phyloP scores from a whole-genome alignment of 768 basidiomycete species.

The Gymnopilus junonius region DNA sequence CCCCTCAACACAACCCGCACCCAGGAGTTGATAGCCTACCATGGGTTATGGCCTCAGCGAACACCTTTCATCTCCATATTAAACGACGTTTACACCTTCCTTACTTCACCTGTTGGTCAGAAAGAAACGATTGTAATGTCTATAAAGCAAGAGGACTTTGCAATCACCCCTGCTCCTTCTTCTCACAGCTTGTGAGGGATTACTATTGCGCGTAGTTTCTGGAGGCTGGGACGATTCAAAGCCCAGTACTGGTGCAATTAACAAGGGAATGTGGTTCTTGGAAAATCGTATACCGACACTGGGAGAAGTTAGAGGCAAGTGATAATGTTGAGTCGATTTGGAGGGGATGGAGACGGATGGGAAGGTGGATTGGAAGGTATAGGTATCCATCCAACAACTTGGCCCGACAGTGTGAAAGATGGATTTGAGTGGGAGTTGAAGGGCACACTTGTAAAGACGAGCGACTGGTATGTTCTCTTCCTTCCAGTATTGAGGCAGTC shows the following conservation, averaged over 20 bases:
- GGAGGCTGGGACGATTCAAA: constrained; percentile 40
- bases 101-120: constrained; percentile 56
- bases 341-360: constrained; percentile 71
- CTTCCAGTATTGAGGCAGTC: constrained; percentile 11
- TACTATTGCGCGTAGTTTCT: constrained; percentile 59
- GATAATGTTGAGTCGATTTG: constrained; percentile 87
- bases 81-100: constrained; percentile 60
- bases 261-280: constrained; percentile 72
- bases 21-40: constrained; percentile 71
- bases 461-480: constrained; percentile 72
- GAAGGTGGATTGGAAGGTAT: constrained; percentile 67
- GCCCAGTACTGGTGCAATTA: constrained; percentile 7
- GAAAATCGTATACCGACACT: constrained; percentile 80
- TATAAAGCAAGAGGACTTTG: constrained; percentile 85
- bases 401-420: constrained; percentile 78
- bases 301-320: constrained; percentile 87
- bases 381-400: constrained; percentile 85
- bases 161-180: constrained; percentile 44
- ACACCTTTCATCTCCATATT: constrained; percentile 73
- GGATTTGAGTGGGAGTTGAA: constrained; percentile 85
- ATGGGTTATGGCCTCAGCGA: constrained; percentile 74
- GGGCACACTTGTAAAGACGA: constrained; percentile 68
- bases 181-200: constrained; percentile 67
- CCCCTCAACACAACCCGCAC: constrained; percentile 5
- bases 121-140: constrained; percentile 85